Percentiles rank a stretch among this genome's conserved stretches.
These are phyloP conservation scores for Marasmius fiardii DNA, from an alignment of 1,284 basidiomycete species.

Conservation along the genomic window DNA sequence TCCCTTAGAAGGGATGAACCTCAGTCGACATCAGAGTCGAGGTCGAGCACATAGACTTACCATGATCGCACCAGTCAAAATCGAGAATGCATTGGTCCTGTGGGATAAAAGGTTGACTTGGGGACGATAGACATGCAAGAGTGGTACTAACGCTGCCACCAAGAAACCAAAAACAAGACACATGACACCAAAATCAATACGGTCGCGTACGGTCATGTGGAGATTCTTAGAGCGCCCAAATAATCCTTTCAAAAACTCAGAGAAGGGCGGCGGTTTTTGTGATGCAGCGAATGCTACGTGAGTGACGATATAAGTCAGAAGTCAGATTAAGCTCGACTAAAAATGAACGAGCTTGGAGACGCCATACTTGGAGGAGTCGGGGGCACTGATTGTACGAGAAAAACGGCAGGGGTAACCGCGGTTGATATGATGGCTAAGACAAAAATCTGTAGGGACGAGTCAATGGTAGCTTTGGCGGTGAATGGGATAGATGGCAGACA, in stretches of 20 bases:
- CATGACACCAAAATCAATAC: slow-evolving; percentile 65
- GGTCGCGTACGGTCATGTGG: slow-evolving; percentile 59
- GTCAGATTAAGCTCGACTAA: not conserved
- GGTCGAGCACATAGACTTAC: slow-evolving; percentile 29
- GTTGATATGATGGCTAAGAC: slow-evolving; percentile 68
- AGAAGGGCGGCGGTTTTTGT: slow-evolving; percentile 48
- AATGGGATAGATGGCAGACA: slow-evolving; percentile 34
- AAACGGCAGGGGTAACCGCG: slow-evolving; percentile 39
- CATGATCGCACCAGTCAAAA: slow-evolving; percentile 65
- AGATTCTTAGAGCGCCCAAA: slow-evolving; percentile 44
- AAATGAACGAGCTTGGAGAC: not conserved
- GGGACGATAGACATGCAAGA: not conserved
- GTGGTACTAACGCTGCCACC: slow-evolving; percentile 55
- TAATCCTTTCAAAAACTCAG: slow-evolving; percentile 55
- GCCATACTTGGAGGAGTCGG: slow-evolving; percentile 75
- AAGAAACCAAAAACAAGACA: slow-evolving; percentile 58
- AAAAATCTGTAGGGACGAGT: slow-evolving; percentile 51
- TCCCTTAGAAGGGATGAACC: slow-evolving; percentile 35
- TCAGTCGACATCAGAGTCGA: not conserved
- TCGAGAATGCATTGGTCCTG: slow-evolving; percentile 51
- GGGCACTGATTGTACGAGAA: slow-evolving; percentile 56
- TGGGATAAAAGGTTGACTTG: not conserved
- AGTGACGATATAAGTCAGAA: slow-evolving; percentile 3
- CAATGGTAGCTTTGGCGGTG: not conserved
- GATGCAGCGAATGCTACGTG: slow-evolving; percentile 62